phyloP scores from a whole-genome alignment of 1,139 yeast species.

The Nadsonia starkeyi-henricii region DNA sequence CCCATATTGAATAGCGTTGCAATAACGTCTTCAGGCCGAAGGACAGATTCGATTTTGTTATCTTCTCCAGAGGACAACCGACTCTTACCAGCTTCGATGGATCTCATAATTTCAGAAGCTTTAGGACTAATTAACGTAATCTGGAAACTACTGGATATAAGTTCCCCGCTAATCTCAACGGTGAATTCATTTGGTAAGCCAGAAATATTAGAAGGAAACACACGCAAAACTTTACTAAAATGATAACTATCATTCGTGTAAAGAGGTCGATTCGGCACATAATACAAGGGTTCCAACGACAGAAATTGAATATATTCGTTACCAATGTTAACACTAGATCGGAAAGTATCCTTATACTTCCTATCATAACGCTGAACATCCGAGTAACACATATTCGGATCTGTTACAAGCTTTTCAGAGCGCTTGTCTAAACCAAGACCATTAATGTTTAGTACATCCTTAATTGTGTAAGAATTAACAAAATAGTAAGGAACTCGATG shows the following conservation, averaged over 20 bases:
- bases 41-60: neutral
- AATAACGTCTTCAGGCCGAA: conserved; percentile 17
- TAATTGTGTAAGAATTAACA: conserved; percentile 14
- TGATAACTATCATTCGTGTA: conserved; percentile 15
- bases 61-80: neutral
- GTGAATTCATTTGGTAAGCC: conserved; percentile 46
- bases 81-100: conserved; percentile 23
- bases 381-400: conserved; percentile 21
- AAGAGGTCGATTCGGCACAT: conserved; percentile 22
- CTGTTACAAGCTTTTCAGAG: conserved; percentile 7
- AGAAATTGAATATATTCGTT: conserved; percentile 49
- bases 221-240: conserved; percentile 5
- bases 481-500: conserved; percentile 13
- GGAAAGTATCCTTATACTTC: neutral
- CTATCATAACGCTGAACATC: neutral
- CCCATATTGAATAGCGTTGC: conserved; percentile 41
- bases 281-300: conserved; percentile 37
- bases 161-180: conserved; percentile 27
- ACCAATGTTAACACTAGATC: conserved; percentile 47
- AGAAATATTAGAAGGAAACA: conserved; percentile 26
- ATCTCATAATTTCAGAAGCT: conserved; percentile 53
- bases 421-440: conserved; percentile 14
- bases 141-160: conserved; percentile 21
- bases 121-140: conserved; percentile 43
- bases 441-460: conserved; percentile 12